Evolutionary conservation across 176 grass and related monocot species (phyloP).

Genomic region (Urochloa ruziziensis): DNA sequence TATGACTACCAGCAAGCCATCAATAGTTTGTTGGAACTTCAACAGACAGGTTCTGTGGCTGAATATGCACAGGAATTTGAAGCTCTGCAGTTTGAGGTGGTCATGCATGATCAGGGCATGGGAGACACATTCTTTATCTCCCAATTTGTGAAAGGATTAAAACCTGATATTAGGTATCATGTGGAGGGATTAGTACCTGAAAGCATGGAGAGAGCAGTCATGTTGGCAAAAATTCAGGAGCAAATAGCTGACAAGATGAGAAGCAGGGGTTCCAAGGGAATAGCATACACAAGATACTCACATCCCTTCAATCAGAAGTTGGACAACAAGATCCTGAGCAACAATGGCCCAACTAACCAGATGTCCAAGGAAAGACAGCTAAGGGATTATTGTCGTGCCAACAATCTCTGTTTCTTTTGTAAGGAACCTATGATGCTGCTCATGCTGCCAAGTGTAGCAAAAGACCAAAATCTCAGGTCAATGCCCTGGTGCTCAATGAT

Average conservation of each 20-base stretch:
- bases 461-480: fast-evolving
- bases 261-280: not conserved
- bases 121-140: not conserved
- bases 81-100: not conserved
- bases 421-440: not conserved
- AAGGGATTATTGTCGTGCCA: not conserved
- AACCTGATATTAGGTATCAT: not conserved
- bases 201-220: fast-evolving
- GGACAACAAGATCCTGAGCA: fast-evolving
- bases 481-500: not conserved
- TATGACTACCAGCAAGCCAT: too few species aligned
- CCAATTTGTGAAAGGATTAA: not conserved
- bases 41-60: too few species aligned
- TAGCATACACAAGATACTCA: too few species aligned
- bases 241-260: fast-evolving
- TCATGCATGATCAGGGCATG: not conserved
- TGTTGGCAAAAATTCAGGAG: not conserved
- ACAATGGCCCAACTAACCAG: not conserved
- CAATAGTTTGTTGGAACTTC: too few species aligned
- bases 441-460: not conserved
- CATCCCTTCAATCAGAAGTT: too few species aligned
- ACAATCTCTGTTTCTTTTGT: not conserved
- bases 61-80: too few species aligned
- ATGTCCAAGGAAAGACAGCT: not conserved
- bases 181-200: not conserved